phyloP scores from a whole-genome alignment of 106 monocot species.

The Xerophyta viscosa region DNA sequence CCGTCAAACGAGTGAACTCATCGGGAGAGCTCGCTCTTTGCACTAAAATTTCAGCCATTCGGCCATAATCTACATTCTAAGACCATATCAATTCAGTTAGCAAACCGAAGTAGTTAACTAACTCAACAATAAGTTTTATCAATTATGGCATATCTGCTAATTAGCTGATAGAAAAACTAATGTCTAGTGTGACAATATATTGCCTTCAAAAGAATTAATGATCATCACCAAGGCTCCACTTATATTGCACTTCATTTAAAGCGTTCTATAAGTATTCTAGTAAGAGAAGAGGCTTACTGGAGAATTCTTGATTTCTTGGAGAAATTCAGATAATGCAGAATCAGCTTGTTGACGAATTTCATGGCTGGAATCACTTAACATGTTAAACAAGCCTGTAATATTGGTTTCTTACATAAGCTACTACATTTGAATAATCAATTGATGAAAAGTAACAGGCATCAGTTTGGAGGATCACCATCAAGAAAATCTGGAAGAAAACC shows the following conservation, averaged over 20 bases:
- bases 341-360: slow-evolving; percentile 99
- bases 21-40: slow-evolving; percentile 75
- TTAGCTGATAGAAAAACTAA: too few relatives aligned
- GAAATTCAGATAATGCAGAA: slow-evolving; percentile 97
- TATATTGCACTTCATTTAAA: background rate
- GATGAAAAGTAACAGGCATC: background rate
- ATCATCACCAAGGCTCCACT: background rate
- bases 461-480: slow-evolving; percentile 56
- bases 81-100: slow-evolving; percentile 5
- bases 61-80: slow-evolving; percentile 99
- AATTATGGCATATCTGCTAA: too few relatives aligned
- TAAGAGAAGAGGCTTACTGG: slow-evolving; percentile 64
- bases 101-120: background rate
- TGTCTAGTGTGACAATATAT: too few relatives aligned
- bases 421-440: background rate
- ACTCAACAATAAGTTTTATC: too few relatives aligned
- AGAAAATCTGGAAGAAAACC: slow-evolving; percentile 99
- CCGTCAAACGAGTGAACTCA: slow-evolving; percentile 89
- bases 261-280: too few relatives aligned
- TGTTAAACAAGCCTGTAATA: slow-evolving; percentile 86
- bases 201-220: background rate
- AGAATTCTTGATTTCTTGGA: slow-evolving; percentile 98
- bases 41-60: slow-evolving; percentile 99
- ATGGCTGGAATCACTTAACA: slow-evolving; percentile 97
- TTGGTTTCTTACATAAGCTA: background rate